phyloP scores from a whole-genome alignment of 805 yeast genomes.

The Ogataea kodamae region DNA sequence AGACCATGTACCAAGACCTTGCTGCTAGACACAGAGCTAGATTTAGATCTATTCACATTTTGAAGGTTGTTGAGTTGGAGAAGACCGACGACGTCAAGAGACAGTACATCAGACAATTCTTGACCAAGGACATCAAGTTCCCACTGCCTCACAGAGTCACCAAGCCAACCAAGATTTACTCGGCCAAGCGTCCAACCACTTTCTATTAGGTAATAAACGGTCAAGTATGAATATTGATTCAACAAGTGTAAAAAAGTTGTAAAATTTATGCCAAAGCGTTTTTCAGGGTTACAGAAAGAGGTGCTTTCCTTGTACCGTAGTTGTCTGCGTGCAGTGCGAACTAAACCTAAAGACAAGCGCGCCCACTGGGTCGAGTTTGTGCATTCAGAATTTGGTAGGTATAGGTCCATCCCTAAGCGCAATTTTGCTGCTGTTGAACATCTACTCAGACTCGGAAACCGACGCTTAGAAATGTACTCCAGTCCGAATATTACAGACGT shows the following conservation, averaged over 20 bases:
- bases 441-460: conserved; percentile 70
- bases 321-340: conserved; percentile 42
- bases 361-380: conserved; percentile 32
- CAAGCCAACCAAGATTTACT: conserved; percentile 83
- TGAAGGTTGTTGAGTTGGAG: conserved; percentile 98
- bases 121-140: conserved; percentile 94
- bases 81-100: conserved; percentile 98
- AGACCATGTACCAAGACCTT: conserved; percentile 97
- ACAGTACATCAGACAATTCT: conserved; percentile 97
- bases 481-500: conserved; percentile 71
- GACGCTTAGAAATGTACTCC: conserved; percentile 68
- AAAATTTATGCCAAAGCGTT: conserved; percentile 20
- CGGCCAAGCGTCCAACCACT: conserved; percentile 94
- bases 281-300: conserved; percentile 50
- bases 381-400: conserved; percentile 57
- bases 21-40: conserved; percentile 99
- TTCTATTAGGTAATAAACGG: conserved; percentile 63
- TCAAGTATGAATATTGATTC: conserved; percentile 6
- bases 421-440: conserved; percentile 87
- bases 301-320: conserved; percentile 47
- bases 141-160: conserved; percentile 99
- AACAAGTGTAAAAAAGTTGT: conserved; percentile 2
- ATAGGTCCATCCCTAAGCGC: conserved; percentile 58
- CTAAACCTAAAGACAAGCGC: conserved; percentile 40
- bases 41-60: conserved; percentile 98